phyloP scores from a whole-genome alignment of 306 rosid species.

The Quillaja saponaria region DNA sequence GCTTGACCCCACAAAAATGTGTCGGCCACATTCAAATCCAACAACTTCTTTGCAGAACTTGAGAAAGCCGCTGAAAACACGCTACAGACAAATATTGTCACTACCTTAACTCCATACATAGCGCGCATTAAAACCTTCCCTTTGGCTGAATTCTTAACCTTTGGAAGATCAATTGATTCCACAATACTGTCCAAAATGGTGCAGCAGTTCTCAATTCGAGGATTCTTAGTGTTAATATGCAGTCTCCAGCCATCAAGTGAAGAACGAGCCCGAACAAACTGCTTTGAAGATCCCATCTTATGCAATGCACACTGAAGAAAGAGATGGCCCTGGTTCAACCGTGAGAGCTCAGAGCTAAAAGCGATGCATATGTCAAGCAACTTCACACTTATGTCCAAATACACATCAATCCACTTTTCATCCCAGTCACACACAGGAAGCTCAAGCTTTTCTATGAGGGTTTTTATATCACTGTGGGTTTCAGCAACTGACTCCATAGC shows the following conservation, averaged over 20 bases:
- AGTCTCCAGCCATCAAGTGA: slow-evolving; percentile 70
- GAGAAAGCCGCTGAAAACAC: slow-evolving; percentile 66
- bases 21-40: slow-evolving; percentile 45
- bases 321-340: slow-evolving; percentile 67
- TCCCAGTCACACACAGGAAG: slow-evolving; percentile 78
- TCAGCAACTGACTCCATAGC: slow-evolving; percentile 68
- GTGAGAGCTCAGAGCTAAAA: slow-evolving; percentile 80
- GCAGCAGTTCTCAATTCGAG: slow-evolving; percentile 55
- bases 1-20: slow-evolving; percentile 67
- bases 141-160: slow-evolving; percentile 78
- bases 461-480: slow-evolving; percentile 54
- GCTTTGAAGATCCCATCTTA: slow-evolving; percentile 53
- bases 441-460: slow-evolving; percentile 58
- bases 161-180: slow-evolving; percentile 68
- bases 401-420: slow-evolving; percentile 82
- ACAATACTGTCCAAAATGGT: slow-evolving; percentile 57
- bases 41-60: slow-evolving; percentile 52
- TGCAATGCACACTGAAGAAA: slow-evolving; percentile 60
- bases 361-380: slow-evolving; percentile 75
- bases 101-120: slow-evolving; percentile 79
- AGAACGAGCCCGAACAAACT: slow-evolving; percentile 48
- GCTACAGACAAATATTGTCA: slow-evolving; percentile 64
- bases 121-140: slow-evolving; percentile 84
- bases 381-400: slow-evolving; percentile 74
- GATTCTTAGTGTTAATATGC: slow-evolving; percentile 46